Evolutionary conservation across 345 rosid species (phyloP).

Genomic region (Garcia nutans): DNA sequence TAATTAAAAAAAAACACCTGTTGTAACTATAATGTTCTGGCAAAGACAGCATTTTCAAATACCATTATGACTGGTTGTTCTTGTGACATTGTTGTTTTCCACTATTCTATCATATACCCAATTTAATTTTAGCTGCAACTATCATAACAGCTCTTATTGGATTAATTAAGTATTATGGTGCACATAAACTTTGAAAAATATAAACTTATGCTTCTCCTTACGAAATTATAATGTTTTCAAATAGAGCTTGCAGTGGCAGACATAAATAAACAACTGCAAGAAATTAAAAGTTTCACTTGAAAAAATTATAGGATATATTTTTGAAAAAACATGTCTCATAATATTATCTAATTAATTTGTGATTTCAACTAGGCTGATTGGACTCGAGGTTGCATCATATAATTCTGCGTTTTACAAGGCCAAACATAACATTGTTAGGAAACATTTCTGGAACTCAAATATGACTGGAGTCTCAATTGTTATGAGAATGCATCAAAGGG

Average conservation of each 20-base stretch:
- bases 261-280: slow-evolving; percentile 25
- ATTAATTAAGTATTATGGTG: slow-evolving; percentile 72
- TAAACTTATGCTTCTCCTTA: slow-evolving; percentile 76
- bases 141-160: slow-evolving; percentile 90
- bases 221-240: slow-evolving; percentile 77
- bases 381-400: too few relatives aligned
- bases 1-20: too few relatives aligned
- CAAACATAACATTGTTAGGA: slow-evolving; percentile 24
- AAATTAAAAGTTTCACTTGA: too few relatives aligned
- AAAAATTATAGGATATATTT: too few relatives aligned
- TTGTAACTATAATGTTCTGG: slow-evolving; percentile 73
- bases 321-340: too few relatives aligned
- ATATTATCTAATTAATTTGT: too few relatives aligned
- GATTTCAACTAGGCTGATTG: too few relatives aligned
- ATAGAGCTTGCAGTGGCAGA: slow-evolving; percentile 82
- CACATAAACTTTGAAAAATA: slow-evolving; percentile 69
- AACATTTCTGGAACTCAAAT: slow-evolving; percentile 27
- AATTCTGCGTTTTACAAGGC: slow-evolving; percentile 21
- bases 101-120: slow-evolving; percentile 85
- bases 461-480: slow-evolving; percentile 7
- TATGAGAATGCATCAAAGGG: slow-evolving; percentile 15
- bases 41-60: slow-evolving; percentile 78
- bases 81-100: slow-evolving; percentile 88
- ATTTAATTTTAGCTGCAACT: slow-evolving; percentile 78
- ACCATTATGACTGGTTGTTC: slow-evolving; percentile 80